Percentiles rank a stretch among this genome's conserved stretches.
Evolutionary conservation across 2,329 filamentous ascomycete species (phyloP).

Genomic region (Aspergillus ruber): DNA sequence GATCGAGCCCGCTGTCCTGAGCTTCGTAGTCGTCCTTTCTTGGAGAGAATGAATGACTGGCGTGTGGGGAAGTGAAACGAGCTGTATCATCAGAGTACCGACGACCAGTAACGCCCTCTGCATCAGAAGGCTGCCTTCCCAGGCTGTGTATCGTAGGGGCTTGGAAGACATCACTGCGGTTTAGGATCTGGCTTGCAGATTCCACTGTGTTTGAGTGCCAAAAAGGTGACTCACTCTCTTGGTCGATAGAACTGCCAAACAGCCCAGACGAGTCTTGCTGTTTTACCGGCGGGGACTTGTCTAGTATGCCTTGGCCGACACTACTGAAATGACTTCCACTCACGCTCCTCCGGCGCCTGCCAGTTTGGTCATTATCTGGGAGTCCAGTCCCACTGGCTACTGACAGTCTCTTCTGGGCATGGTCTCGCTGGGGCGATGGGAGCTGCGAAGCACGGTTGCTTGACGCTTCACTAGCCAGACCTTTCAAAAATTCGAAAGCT

Average conservation of each 20-base stretch:
- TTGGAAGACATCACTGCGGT: slow-evolving; percentile 80
- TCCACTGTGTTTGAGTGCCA: slow-evolving; percentile 65
- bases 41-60: slow-evolving; percentile 1
- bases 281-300: slow-evolving; percentile 47
- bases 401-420: slow-evolving; percentile 16
- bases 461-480: slow-evolving; percentile 61
- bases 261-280: slow-evolving; percentile 65
- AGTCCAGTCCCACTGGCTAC: slow-evolving; percentile 12
- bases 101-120: slow-evolving; percentile 16
- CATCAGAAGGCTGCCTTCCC: slow-evolving; percentile 21
- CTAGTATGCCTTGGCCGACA: slow-evolving; percentile 44
- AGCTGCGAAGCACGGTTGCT: slow-evolving; percentile 36
- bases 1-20: slow-evolving; percentile 18
- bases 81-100: slow-evolving; percentile 32
- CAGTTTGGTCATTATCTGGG: slow-evolving; percentile 6
- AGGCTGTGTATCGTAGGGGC: slow-evolving; percentile 58
- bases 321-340: slow-evolving; percentile 55
- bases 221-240: slow-evolving; percentile 66
- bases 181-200: slow-evolving; percentile 85
- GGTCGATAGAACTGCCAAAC: slow-evolving; percentile 66
- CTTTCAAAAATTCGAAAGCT: slow-evolving; percentile 70
- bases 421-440: slow-evolving; percentile 11
- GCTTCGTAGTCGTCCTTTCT: slow-evolving; percentile 9
- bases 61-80: slow-evolving; percentile 12
- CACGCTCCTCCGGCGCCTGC: slow-evolving; percentile 49